phyloP scores from a whole-genome alignment of 2,329 filamentous ascomycete genomes.

The Neoascochyta sp. region DNA sequence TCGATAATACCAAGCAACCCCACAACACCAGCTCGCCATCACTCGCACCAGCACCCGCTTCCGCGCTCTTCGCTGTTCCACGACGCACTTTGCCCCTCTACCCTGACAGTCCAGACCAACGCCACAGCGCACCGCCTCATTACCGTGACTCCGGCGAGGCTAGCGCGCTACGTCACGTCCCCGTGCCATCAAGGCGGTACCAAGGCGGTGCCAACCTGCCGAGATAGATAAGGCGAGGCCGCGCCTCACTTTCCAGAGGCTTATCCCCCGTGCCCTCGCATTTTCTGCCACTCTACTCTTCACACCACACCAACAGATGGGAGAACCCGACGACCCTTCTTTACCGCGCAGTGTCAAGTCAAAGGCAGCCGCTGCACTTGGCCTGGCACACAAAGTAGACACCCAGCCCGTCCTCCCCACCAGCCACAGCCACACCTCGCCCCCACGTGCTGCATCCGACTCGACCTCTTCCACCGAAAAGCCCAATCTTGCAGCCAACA shows the following conservation, averaged over 20 bases:
- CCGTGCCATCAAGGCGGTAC: slow-evolving; percentile 4
- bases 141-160: slow-evolving; percentile 1
- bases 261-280: slow-evolving; percentile 8
- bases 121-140: slow-evolving; percentile 2
- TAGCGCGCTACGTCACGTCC: slow-evolving; percentile 7
- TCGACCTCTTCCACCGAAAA: slow-evolving; percentile 23
- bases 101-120: slow-evolving; percentile 5
- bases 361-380: slow-evolving; percentile 46
- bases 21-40: no score
- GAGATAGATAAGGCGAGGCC: slow-evolving; percentile 17
- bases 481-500: slow-evolving; percentile 8
- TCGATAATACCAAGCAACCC: no score
- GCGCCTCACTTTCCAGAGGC: slow-evolving; percentile 20
- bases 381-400: slow-evolving; percentile 39
- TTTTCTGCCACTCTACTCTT: slow-evolving; percentile 7
- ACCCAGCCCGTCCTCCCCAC: slow-evolving; percentile 30
- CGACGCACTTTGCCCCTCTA: no score
- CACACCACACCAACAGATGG: slow-evolving; percentile 46
- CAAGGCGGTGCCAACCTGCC: slow-evolving; percentile 12
- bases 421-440: slow-evolving; percentile 18
- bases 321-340: slow-evolving; percentile 53
- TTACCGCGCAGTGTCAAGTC: slow-evolving; percentile 51
- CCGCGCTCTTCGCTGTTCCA: no score
- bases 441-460: slow-evolving; percentile 13
- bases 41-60: no score